Evolutionary conservation across 2,329 filamentous ascomycete genomes (phyloP), one percentile per base, ranked within the genome.

Genomic region (Diaporthe sp.): DNA sequence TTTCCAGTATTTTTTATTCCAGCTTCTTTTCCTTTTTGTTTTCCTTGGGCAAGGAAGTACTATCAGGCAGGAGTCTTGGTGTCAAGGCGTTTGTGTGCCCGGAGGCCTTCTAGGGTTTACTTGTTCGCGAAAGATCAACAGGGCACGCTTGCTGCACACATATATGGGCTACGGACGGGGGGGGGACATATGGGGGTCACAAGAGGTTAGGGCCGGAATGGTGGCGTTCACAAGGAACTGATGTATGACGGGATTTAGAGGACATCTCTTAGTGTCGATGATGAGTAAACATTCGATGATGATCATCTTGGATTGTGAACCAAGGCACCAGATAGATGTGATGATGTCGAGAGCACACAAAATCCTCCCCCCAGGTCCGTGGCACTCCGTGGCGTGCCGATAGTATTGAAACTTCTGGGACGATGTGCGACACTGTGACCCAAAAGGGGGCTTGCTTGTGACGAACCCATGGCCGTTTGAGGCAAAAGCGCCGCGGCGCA

Each of bases 361-460:
- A 47, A 55, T 65, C 71, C 58, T 61, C 37, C 34, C 1, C 34
- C 20, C 20, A 44, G 28, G 22, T 10, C 47, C 55, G 42, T 76
- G 65, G 72, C 58, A 73, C 42, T 55, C 55, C 37, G 51, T 73
- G 71, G 74, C 61, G 71, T 58, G 70, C 70, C 63, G 74, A 71
- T 76, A 70, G 71, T 76, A 28, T 68, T 34, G 39, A 70, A 34
- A 39, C 51, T 44, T 44, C 39, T 60, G 49, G 49, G 37, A 60
- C 34, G 42, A 53, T 63, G 58, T 55, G 58, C 61, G 60, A 73
- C 71, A 15, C 39, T 44, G 34, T 60, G 71, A 44, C 58, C 58
- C 58, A 42, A 57, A 57, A 63, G 25, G 58, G 25, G 58, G 71
- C 39, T 65, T 73, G 25, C 47, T 17, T 55, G n/a, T 70, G 65